Base-by-base conservation (phyloP, 441 rosid species). In the Gossypium schwendimanii region DNA sequence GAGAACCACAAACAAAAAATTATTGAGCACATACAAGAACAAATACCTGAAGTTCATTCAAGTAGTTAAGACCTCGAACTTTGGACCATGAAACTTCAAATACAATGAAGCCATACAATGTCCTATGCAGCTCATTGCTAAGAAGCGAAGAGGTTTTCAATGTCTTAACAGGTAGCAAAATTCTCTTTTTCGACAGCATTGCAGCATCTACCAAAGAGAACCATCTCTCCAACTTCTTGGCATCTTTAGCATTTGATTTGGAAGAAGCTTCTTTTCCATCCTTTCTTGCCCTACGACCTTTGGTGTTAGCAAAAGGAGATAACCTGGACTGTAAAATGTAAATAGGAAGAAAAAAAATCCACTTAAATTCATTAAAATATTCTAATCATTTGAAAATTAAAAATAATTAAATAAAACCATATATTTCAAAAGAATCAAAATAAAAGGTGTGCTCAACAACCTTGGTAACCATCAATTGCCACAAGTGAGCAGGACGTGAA, bases 381-480 rank as follows among this genome's bases (percentile, higher is more conserved):
- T 63, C 4, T 17, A 31, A 31, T 31, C 33, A 31, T 31, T 5
- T 31, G 6, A 31, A 31, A 31, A 31, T 31, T 31, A 18, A 18
- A 52, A 53, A 54, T 23, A 4, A 57, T 5, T n/a, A 28, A 2
- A 20, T 63, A 41, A 26, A 57, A 31, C 33, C 33, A 31, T 31
- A 31, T 31, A 31, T 31, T 57, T 57, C 15, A 57, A 4, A 57
- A 10, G 33, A 57, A 15, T 39, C n/a, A n/a, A 23, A 77, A 2
- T 57, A 60, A 60, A 60, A 64, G 50, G 23, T 11, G 26, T 57
- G 23, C 66, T 70, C 71, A 47, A 54, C 82, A 76, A 96, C 99
- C 96, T 93, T 96, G 74, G 99, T 93, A 60, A 96, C 98, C 97
- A 96, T 90, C 50, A 93, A 80, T 72, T 96, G 98, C 99, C 99